Evolutionary conservation across 257 asterid genomes (phyloP), one percentile per base, ranked within the genome.

Genomic region (Nicotiana obtusifolia): DNA sequence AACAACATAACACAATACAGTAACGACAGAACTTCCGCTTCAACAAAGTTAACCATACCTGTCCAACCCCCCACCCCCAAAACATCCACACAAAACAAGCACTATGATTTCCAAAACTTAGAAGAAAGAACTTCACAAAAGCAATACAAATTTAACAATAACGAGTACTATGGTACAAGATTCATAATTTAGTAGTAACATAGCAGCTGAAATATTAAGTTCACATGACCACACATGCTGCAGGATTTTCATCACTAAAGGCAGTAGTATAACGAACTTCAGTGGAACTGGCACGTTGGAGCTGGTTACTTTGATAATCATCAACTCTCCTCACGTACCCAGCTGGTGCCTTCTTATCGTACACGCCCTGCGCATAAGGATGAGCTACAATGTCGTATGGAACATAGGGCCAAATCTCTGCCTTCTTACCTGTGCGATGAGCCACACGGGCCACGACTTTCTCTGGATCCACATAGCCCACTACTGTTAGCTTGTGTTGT

Each of bases 191-290:
- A 44, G 20, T 10, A 44, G 20, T 22, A 47, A 7, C 37, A 37
- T 13, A 44, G 4, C 16, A 71, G 57, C 59, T 41, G 5, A 10
- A 44, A 53, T 22, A 71, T 47, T 24, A 9, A 47, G 19, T 85
- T 94, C 91, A 96, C 99, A 93, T 96, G 82, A 96, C 90, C 37
- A 71, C 93, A 80, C 99, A 96, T 1, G 98, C 98, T 0, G 88
- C 4, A 1, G 98, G 93, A 67, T 96, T 94, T 10, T 96, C 99
- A 8, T 96, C 99, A 20, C 99, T 96, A 22, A 96, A 96, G 17
- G 99, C 99, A 0, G 99, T 94, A 24, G 97, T 93, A 89, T 96
- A 96, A n/a, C 98, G 89, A 44, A 96, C 98, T 78, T 96, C 99
- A 5, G 97, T 89, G 57, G 98, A 96, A 87, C 93, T 91, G 0